A percentile compares a stretch with the other conserved stretches of the same genome.
Conservation (phyloP, 1,284 basidiomycete species). For the Tylopilus microsporus region DNA sequence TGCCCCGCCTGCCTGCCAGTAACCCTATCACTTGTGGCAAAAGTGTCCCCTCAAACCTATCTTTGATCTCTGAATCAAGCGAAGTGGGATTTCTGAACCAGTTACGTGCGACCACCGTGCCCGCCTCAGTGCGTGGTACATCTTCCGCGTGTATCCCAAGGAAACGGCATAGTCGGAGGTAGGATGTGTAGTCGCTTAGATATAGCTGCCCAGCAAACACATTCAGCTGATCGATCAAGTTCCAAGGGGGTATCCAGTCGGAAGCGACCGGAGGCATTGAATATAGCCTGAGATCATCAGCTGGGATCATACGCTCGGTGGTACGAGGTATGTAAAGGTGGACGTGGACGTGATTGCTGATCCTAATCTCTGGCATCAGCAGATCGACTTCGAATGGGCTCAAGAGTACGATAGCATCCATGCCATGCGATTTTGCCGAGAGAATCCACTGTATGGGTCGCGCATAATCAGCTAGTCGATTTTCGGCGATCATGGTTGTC, state of each 20-base stretch:
- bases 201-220: slow-evolving; percentile 1
- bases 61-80: neutral
- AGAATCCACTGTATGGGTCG: neutral
- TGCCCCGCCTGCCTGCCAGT: no score
- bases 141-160: neutral
- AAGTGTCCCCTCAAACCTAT: neutral
- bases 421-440: neutral
- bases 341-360: slow-evolving; percentile 1
- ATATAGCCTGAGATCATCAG: neutral
- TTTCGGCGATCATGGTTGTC: neutral
- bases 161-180: neutral
- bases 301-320: neutral
- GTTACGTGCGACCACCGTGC: neutral
- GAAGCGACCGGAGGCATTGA: neutral
- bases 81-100: neutral
- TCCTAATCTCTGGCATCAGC: neutral
- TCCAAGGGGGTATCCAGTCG: neutral
- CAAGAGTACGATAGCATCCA: neutral
- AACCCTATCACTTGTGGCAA: neutral
- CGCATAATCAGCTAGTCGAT: neutral
- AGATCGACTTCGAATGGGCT: neutral
- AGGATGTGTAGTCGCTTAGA: neutral
- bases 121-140: neutral
- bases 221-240: neutral
- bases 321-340: neutral